Base-by-base conservation (phyloP, 257 asterid species). In the Oldenlandia corymbosa region DNA sequence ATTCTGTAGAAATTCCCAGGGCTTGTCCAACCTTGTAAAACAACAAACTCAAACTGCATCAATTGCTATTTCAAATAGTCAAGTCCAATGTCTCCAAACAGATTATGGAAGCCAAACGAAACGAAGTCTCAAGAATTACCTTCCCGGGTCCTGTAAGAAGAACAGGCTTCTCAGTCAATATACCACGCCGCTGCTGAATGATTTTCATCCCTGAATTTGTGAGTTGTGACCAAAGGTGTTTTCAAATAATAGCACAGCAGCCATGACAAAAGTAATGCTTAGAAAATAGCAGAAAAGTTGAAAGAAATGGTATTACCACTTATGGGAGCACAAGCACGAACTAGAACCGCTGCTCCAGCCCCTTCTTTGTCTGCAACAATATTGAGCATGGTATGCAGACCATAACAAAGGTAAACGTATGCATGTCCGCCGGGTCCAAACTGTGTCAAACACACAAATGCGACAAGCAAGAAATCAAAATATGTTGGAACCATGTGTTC, bases 381-480 rank as follows among this genome's bases (percentile, higher is more conserved):
- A 77, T 92, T 92, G 64, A 92, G 93, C 95, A 92, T 92, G 39
- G 70, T 78, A 73, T 92, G 97, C 18, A 92, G 82, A 58, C 98
- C 97, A 46, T 92, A 92, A 68, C 97, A 92, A 36, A 92, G 93
- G 72, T 92, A 92, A 60, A 87, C 88, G 59, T 92, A 92, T 4
- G 98, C 88, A 80, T 89, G 91, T 42, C 98, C 98, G 23, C 97
- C 98, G 7, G 93, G 79, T 54, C 95, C 97, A 78, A 92, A 92
- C 98, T 92, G 75, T 70, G 16, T 11, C 39, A 10, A 49, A 1
- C 59, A 65, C 31, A 16, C 61, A 69, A 10, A 6, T 50, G 50
- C 26, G 34, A 48, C 9, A 30, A 5, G 28, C 7, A 5, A 32
- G 34, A 23, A 61, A 20, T 4, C 24, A 4, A 62, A 16, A 20